These are phyloP conservation scores for Debaryomycetaceae sp. DNA, from an alignment of 1,139 yeast genomes.

Conservation along the genomic window DNA sequence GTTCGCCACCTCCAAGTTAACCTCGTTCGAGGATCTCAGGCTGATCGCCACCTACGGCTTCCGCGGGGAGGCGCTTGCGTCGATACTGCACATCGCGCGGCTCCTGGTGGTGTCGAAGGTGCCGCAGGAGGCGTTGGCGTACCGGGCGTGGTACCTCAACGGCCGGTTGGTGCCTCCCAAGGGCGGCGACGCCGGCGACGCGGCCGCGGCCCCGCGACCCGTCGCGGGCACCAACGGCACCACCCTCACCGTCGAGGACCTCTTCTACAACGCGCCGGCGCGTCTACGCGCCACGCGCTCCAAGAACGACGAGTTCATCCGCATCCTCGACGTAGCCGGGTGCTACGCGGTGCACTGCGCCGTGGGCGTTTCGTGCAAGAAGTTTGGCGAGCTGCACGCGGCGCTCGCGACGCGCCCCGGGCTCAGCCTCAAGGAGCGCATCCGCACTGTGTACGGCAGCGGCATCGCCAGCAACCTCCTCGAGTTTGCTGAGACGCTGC, in stretches of 20 bases:
- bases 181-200: constrained; percentile 11
- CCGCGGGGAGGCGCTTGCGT: constrained; percentile 58
- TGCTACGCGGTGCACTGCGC: constrained; percentile 75
- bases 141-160: constrained; percentile 57
- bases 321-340: constrained; percentile 78
- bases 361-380: constrained; percentile 78
- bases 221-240: constrained; percentile 90
- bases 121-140: constrained; percentile 57
- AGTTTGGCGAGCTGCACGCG: constrained; percentile 62
- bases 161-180: constrained; percentile 49
- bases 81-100: constrained; percentile 58
- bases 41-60: constrained; percentile 54
- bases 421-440: constrained; percentile 55
- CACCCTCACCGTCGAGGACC: constrained; percentile 77
- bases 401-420: constrained; percentile 51
- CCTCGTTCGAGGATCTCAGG: constrained; percentile 45
- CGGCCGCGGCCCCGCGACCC: constrained; percentile 53
- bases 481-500: constrained; percentile 26
- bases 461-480: constrained; percentile 64
- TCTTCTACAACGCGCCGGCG: constrained; percentile 85
- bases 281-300: constrained; percentile 64
- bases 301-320: constrained; percentile 69
- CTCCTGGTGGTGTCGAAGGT: constrained; percentile 79
- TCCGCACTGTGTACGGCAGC: constrained; percentile 70
- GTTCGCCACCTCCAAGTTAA: constrained; percentile 53